These are phyloP conservation scores for Entoloma clypeatum DNA, from an alignment of 1,284 basidiomycete species.

Conservation along the genomic window DNA sequence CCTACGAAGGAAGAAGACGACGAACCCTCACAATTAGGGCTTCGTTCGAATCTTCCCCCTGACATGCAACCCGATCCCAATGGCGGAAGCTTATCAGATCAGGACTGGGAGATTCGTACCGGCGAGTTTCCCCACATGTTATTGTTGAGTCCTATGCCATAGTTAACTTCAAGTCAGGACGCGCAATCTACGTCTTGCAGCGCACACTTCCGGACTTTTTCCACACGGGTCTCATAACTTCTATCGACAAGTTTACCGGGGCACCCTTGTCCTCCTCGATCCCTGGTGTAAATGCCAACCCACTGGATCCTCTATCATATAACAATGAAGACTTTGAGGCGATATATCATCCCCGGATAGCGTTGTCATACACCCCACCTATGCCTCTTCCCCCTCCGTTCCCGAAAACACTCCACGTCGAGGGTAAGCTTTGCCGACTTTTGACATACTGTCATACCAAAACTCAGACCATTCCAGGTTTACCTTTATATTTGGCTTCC, in stretches of 20 bases:
- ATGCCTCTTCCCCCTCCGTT: constrained; percentile 61
- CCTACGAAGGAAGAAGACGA: too few species aligned
- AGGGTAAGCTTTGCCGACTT: constrained; percentile 45
- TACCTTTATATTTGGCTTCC: constrained; percentile 67
- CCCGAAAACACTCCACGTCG: constrained; percentile 60
- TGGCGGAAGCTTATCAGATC: constrained; percentile 37
- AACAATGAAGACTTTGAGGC: constrained; percentile 33
- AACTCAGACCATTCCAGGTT: constrained; percentile 36
- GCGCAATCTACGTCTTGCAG: constrained; percentile 65
- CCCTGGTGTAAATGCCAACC: constrained; percentile 23
- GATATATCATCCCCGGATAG: constrained; percentile 55
- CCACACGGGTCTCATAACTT: constrained; percentile 56
- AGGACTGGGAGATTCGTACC: constrained; percentile 66
- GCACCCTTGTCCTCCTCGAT: constrained; percentile 26
- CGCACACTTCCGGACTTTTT: constrained; percentile 74
- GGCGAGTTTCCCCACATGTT: constrained; percentile 35
- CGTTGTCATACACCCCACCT: constrained; percentile 64
- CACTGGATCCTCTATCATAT: constrained; percentile 19
- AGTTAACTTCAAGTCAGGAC: constrained; percentile 40
- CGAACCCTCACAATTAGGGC: constrained; percentile 28
- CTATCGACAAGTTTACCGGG: constrained; percentile 44
- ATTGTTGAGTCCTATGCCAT: constrained; percentile 22
- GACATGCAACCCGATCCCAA: constrained; percentile 27
- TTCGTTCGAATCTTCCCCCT: constrained; percentile 30
- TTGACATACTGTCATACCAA: not conserved